A percentile compares a stretch with the other conserved stretches of the same genome.
Conservation (phyloP, 1,284 basidiomycete species). For the Sporisorium reilianum region DNA sequence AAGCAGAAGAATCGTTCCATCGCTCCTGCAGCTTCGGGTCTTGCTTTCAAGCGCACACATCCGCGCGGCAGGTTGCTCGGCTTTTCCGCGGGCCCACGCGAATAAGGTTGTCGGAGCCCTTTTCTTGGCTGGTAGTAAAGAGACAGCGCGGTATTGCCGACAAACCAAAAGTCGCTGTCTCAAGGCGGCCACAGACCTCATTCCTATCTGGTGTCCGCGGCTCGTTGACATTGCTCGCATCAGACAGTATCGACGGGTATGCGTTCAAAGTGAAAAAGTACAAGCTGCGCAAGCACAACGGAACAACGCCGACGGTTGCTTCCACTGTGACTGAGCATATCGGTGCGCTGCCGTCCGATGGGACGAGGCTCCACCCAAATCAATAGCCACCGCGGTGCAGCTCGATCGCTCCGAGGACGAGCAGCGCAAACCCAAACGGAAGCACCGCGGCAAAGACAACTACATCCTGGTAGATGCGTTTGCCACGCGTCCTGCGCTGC, state of each 20-base stretch:
- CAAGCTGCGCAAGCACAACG: background rate
- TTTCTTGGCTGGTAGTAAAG: background rate
- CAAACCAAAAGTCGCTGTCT: background rate
- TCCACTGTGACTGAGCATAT: background rate
- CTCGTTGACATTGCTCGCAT: too few relatives aligned
- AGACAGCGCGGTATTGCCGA: constrained; percentile 11
- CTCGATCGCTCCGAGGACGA: constrained; percentile 48
- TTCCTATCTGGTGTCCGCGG: too few relatives aligned
- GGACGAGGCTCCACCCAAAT: background rate
- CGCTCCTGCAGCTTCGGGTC: too few relatives aligned
- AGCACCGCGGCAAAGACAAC: constrained; percentile 54
- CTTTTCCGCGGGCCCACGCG: constrained; percentile 26
- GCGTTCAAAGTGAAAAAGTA: too few relatives aligned
- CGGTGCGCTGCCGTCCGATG: background rate
- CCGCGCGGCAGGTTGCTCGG: constrained; percentile 14
- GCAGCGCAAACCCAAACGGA: constrained; percentile 53
- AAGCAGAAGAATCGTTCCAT: too few relatives aligned
- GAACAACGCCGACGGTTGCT: background rate
- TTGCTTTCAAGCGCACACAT: too few relatives aligned
- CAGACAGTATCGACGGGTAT: too few relatives aligned
- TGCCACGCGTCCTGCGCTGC: constrained; percentile 54
- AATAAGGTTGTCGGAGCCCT: constrained; percentile 7
- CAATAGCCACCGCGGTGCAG: constrained; percentile 49
- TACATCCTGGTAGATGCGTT: constrained; percentile 52
- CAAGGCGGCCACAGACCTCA: too few relatives aligned